These are phyloP conservation scores for Platismatia glauca DNA, from an alignment of 495 filamentous ascomycete genomes.

Conservation along the genomic window DNA sequence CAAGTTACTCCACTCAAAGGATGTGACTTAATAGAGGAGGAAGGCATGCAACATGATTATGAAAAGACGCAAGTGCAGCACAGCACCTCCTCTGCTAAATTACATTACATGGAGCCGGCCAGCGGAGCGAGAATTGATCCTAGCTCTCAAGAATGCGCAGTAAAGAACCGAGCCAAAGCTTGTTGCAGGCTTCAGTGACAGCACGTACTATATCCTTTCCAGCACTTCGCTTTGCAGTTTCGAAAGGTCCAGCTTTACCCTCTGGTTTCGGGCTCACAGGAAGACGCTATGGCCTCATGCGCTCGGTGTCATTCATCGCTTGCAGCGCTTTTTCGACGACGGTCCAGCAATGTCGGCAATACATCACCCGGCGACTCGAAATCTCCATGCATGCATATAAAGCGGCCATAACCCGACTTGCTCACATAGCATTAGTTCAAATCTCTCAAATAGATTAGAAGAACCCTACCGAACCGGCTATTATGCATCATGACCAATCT, in stretches of 20 bases:
- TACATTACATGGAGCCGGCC: background rate
- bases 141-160: background rate
- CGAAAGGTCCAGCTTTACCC: background rate
- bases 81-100: background rate
- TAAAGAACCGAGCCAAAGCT: background rate
- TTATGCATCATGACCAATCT: slow-evolving; percentile 4
- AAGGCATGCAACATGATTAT: background rate
- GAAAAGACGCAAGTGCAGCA: background rate
- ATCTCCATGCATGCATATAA: background rate
- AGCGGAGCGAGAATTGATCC: background rate
- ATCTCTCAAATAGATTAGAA: background rate
- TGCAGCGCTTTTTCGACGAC: background rate
- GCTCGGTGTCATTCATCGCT: background rate
- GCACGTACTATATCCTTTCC: background rate
- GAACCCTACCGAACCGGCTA: background rate
- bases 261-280: background rate
- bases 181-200: too few relatives aligned
- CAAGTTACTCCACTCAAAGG: background rate
- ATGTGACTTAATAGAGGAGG: background rate
- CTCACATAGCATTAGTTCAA: background rate
- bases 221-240: background rate
- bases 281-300: background rate
- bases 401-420: background rate
- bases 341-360: background rate
- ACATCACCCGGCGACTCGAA: background rate